Evolutionary conservation across 441 rosid genomes (phyloP), one percentile per base, ranked within the genome.

Genomic region (Corymbia citriodora): DNA sequence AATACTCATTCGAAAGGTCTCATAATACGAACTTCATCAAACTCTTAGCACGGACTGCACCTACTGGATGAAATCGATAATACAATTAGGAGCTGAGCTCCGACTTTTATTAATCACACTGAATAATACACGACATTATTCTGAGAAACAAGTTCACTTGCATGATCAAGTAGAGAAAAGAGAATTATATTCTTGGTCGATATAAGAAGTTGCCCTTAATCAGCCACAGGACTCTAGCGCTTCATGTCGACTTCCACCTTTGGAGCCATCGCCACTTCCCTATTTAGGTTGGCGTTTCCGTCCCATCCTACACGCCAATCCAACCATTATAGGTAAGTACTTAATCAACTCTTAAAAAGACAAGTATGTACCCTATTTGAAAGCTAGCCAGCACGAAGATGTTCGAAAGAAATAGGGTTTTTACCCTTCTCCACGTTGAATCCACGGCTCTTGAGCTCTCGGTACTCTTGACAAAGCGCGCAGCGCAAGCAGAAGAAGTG

Each of bases 251-350:
- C 74, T 65, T 93, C 90, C 36, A 90, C 87, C n/a, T 90, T 29
- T 11, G 95, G 92, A 74, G 93, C 94, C 94, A 93, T 92, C n/a
- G 92, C 95, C 90, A 92, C 81, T 61, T 87, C 89, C 40, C 96
- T 94, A 29, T 90, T 93, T 88, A 90, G 94, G 87, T 91, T 93
- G 92, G 95, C 97, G 65, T 96, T 97, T 40, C 97, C 97, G 91
- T 96, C 96, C 98, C 99, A 97, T 9, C 99, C 96, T 95, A 55
- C 40, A 89, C 53, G 87, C 18, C 31, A 8, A 48, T 21, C 45
- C 36, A 65, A 53, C 14, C 74, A n/a, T 65, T 27, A 2, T 65
- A 14, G n/a, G 18, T 65, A 36, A 65, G 16, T n/a, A 29, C 74
- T 65, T 65, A 65, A 8, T n/a, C 74, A n/a, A n/a, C 19, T 17